These are phyloP conservation scores for Plasmodium vinckei DNA, from an alignment of 169 alveolate species.

Conservation along the genomic window DNA sequence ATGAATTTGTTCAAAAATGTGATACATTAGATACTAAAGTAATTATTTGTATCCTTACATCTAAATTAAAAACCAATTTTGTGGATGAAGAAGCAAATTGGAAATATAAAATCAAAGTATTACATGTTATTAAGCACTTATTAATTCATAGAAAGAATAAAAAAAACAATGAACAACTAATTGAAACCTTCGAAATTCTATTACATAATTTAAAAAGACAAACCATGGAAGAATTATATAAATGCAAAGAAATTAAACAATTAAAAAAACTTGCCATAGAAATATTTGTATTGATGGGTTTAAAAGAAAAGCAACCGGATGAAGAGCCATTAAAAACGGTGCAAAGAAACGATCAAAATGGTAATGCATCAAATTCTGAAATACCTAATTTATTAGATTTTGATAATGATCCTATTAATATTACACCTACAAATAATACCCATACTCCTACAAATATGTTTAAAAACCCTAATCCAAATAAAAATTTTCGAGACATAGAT, in stretches of 20 bases:
- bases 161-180: slow-evolving; percentile 24
- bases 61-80: slow-evolving; percentile 20
- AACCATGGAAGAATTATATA: slow-evolving; percentile 49
- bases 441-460: background rate
- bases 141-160: slow-evolving; percentile 23
- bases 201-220: slow-evolving; percentile 41
- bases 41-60: slow-evolving; percentile 43
- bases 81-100: slow-evolving; percentile 47
- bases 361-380: background rate
- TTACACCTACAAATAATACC: background rate
- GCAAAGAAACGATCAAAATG: background rate
- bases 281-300: slow-evolving; percentile 55
- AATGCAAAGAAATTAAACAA: slow-evolving; percentile 68
- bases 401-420: slow-evolving; percentile 29
- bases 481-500: background rate
- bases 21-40: slow-evolving; percentile 60
- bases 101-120: slow-evolving; percentile 54
- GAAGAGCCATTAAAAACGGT: slow-evolving; percentile 14
- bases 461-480: background rate
- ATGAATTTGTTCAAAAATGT: slow-evolving; percentile 65
- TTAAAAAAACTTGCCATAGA: slow-evolving; percentile 46
- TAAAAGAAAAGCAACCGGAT: slow-evolving; percentile 2
- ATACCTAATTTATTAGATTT: slow-evolving; percentile 8
- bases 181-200: slow-evolving; percentile 38
- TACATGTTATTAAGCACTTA: slow-evolving; percentile 34